Percentiles rank a stretch among this genome's conserved stretches.
Conservation (phyloP, 2,329 filamentous ascomycete genomes). For the Aspergillus awamori region DNA sequence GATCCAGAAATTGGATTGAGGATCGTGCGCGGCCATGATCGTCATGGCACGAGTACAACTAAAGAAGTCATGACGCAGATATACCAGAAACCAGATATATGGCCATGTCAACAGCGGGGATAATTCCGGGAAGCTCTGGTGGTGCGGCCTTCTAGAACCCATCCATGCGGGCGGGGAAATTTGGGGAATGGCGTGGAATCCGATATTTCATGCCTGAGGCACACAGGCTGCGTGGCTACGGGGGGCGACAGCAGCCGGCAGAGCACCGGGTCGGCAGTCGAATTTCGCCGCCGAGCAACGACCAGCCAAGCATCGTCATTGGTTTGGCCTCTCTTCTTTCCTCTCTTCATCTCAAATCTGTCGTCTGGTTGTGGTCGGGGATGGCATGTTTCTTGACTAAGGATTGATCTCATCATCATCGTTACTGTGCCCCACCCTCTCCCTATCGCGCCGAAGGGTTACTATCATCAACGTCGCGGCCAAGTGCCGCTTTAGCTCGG, state of each 20-base stretch:
- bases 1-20: background rate
- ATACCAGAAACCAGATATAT: background rate
- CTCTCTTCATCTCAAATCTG: conserved; percentile 16
- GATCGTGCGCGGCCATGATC: background rate
- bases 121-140: background rate
- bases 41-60: background rate
- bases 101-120: background rate
- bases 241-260: conserved; percentile 19
- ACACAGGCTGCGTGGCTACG: conserved; percentile 14
- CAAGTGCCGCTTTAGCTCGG: conserved; percentile 40
- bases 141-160: background rate
- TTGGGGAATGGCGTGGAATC: background rate
- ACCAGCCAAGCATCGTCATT: conserved; percentile 13
- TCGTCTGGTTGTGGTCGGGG: conserved; percentile 25
- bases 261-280: conserved; percentile 30
- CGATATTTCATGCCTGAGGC: conserved; percentile 12
- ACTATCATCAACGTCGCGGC: conserved; percentile 32
- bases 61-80: background rate
- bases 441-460: conserved; percentile 18
- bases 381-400: conserved; percentile 29
- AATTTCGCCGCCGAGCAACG: conserved; percentile 37
- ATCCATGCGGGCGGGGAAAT: background rate
- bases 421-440: background rate
- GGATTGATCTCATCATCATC: conserved; percentile 16
- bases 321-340: conserved; percentile 5